Conservation (phyloP, 257 asterid genomes). For the Cinchona pubescens region DNA sequence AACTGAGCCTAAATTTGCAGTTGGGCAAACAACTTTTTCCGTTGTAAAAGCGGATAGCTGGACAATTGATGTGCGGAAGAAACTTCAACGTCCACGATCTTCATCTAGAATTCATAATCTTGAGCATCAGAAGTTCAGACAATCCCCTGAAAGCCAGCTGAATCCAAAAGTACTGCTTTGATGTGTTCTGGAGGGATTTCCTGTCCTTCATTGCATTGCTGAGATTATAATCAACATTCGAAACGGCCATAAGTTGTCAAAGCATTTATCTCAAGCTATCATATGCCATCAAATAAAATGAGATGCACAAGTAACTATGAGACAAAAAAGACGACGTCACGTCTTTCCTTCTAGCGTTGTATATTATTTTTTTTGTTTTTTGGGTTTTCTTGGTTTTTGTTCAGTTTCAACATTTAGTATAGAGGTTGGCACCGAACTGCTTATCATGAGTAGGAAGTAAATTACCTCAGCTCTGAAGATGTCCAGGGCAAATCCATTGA, state of each 20-base stretch:
- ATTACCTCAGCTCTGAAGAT: conserved; percentile 85
- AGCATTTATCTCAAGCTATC: not conserved
- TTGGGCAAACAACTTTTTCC: not conserved
- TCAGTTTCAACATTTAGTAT: not conserved
- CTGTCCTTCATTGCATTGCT: conserved; percentile 85
- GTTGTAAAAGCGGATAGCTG: conserved; percentile 9
- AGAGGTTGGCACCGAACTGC: not conserved
- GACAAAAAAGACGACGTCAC: not conserved
- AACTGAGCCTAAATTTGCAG: conserved; percentile 9
- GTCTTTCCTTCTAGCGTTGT: not conserved
- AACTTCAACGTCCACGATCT: not conserved
- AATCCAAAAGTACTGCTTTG: conserved; percentile 68
- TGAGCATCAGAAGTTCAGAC: conserved; percentile 24
- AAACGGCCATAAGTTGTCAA: not conserved
- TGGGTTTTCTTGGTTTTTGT: not conserved
- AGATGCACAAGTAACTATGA: not conserved
- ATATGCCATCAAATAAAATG: not conserved
- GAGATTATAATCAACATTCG: conserved; percentile 1
- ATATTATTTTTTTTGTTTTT: not conserved
- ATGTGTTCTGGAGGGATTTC: conserved; percentile 77
- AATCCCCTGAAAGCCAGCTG: conserved; percentile 79
- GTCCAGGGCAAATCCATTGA: conserved; percentile 85
- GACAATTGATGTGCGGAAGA: not conserved
- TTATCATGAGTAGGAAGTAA: not conserved
- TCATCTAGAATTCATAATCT: not conserved